Conservation (phyloP, 2,329 filamentous ascomycete species). For the Xylaria arbuscula region DNA sequence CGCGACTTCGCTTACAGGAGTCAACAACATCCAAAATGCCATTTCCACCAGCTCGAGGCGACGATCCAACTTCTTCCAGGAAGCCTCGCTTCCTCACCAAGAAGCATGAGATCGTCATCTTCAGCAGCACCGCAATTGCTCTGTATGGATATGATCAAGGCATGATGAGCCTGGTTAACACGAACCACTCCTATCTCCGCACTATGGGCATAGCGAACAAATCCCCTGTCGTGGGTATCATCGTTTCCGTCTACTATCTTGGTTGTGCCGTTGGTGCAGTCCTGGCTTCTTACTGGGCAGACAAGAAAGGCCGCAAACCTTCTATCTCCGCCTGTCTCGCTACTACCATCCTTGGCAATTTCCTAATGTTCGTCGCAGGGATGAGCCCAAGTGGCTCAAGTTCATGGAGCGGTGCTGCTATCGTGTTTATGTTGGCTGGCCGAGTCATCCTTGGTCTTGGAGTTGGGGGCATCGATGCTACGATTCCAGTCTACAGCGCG, state of each 20-base stretch:
- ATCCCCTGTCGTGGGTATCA: constrained; percentile 66
- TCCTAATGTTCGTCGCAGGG: constrained; percentile 70
- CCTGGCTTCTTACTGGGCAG: constrained; percentile 65
- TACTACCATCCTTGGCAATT: constrained; percentile 64
- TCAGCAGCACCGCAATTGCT: constrained; percentile 55
- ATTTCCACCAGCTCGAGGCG: constrained; percentile 46
- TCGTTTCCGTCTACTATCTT: constrained; percentile 71
- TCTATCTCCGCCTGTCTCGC: constrained; percentile 66
- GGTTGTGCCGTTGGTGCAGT: constrained; percentile 69
- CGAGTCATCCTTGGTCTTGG: constrained; percentile 56
- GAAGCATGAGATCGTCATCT: constrained; percentile 52
- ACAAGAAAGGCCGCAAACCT: constrained; percentile 64
- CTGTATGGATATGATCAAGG: constrained; percentile 52
- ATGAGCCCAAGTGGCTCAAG: constrained; percentile 55
- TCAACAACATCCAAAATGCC: constrained; percentile 42
- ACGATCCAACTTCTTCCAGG: constrained; percentile 25
- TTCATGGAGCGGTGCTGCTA: constrained; percentile 60
- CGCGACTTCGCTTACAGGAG: too few relatives aligned
- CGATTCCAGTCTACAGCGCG: constrained; percentile 69
- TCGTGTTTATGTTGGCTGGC: constrained; percentile 52
- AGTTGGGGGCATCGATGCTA: constrained; percentile 69
- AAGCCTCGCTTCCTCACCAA: constrained; percentile 47
- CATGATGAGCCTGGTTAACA: constrained; percentile 53
- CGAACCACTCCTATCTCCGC: constrained; percentile 59
- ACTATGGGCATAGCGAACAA: constrained; percentile 66